Base-by-base conservation (phyloP, 805 yeast species). In the Spencermartinsiella europaea region DNA sequence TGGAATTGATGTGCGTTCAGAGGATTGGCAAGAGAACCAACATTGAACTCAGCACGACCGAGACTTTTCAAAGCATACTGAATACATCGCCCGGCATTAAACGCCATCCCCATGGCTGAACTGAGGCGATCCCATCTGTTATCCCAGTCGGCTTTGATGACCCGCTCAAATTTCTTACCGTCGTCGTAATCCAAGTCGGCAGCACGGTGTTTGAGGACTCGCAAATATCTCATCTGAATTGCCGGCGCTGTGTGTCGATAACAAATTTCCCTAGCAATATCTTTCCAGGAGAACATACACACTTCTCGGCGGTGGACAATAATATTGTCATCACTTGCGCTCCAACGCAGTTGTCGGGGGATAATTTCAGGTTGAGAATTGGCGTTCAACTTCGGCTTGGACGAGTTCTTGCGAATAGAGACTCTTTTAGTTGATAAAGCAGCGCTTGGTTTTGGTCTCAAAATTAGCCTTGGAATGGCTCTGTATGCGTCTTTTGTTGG, bases 211-310 rank as follows among this genome's bases (percentile, higher is more conserved):
- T 68, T 68, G 46, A 70, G 68, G 34, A 65, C 59, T 7, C 76
- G 61, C 37, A 72, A 57, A 49, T 72, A 72, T 42, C 75, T 54
- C 76, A 72, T 72, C 54, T 72, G 76, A 31, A 72, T 66, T 1
- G 75, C 73, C 53, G 71, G 75, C 74, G 74, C 70, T 14, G 72
- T 55, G 49, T 71, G 74, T 17, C 49, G 22, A 22, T 40, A 21
- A 5, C 45, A 39, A 28, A 56, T 52, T 20, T 33, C 22, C 10
- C 40, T 19, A 17, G 69, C 69, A 36, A 71, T 69, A 41, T 61
- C 59, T 35, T 64, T 64, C 75, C 75, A 71, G 17, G 73, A 60
- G 37, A 60, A 59, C 22, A 60, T 56, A 52, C 61, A 48, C 42
- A 59, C 63, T 51, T 72, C 75, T 45, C 69, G 66, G 25, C 57